A percentile compares a stretch with the other conserved stretches of the same genome.
phyloP scores from a whole-genome alignment of 768 basidiomycete genomes.

The Termitomyces sp. region DNA sequence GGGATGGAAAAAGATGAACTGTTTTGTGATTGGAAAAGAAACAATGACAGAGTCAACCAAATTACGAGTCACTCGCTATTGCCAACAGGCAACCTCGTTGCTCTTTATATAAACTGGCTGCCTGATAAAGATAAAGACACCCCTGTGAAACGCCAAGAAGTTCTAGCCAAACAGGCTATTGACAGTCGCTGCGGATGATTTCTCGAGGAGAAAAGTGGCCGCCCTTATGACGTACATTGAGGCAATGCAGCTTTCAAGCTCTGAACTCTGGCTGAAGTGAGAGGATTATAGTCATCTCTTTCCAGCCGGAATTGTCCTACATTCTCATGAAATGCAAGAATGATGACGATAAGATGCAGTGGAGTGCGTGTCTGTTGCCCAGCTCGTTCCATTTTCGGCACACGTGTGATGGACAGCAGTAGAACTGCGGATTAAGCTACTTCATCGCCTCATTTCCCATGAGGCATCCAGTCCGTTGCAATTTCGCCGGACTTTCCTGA shows the following conservation, averaged over 20 bases:
- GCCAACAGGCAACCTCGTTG: background rate
- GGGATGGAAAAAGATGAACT: background rate
- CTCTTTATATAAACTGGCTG: background rate
- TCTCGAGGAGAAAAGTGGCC: background rate
- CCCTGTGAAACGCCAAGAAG: background rate
- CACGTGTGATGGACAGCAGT: background rate
- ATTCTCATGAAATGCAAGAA: background rate
- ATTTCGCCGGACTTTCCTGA: no score
- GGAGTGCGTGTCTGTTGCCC: background rate
- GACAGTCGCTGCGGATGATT: background rate
- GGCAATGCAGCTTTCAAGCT: no score
- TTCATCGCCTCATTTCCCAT: background rate
- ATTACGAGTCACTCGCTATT: background rate
- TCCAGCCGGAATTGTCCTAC: no score
- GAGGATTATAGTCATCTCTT: no score
- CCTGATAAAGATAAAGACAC: background rate
- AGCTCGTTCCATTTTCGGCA: background rate
- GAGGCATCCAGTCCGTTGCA: background rate
- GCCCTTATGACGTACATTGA: background rate
- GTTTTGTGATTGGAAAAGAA: background rate
- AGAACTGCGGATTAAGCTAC: background rate
- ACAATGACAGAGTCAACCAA: background rate
- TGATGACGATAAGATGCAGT: background rate
- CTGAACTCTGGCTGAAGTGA: no score
- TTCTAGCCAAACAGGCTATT: background rate